These are phyloP conservation scores for Pseudogymnoascus sp. DNA, from an alignment of 2,329 filamentous ascomycete species.

Conservation along the genomic window DNA sequence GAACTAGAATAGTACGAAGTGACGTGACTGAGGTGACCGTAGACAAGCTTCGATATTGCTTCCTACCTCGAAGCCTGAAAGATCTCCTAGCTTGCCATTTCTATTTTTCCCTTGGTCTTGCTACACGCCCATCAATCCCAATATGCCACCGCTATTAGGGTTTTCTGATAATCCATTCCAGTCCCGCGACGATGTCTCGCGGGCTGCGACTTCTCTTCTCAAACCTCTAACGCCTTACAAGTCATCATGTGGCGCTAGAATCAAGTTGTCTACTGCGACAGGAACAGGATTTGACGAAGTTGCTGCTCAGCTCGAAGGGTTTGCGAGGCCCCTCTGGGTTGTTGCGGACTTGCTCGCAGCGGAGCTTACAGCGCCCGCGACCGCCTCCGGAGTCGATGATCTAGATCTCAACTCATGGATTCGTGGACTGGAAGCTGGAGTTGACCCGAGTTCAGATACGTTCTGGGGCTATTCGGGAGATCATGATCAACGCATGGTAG, in stretches of 20 bases:
- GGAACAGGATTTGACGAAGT: slow-evolving; percentile 38
- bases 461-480: slow-evolving; percentile 43
- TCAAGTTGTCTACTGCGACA: slow-evolving; percentile 32
- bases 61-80: no score
- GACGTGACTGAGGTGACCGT: neutral
- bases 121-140: slow-evolving; percentile 10
- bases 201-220: slow-evolving; percentile 31
- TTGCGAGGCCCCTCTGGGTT: slow-evolving; percentile 29
- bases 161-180: slow-evolving; percentile 37
- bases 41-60: neutral
- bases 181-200: slow-evolving; percentile 31
- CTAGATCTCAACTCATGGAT: slow-evolving; percentile 14
- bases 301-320: slow-evolving; percentile 40
- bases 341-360: slow-evolving; percentile 18
- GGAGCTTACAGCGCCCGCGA: neutral
- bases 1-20: neutral
- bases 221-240: slow-evolving; percentile 21
- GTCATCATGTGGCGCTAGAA: slow-evolving; percentile 30
- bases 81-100: neutral
- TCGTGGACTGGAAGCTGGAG: slow-evolving; percentile 20
- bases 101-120: neutral
- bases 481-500: slow-evolving; percentile 47
- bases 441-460: slow-evolving; percentile 26
- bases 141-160: slow-evolving; percentile 33
- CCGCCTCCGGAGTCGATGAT: neutral